Base-by-base conservation (phyloP, 2,329 filamentous ascomycete genomes). In the Nothopassalora personata region DNA sequence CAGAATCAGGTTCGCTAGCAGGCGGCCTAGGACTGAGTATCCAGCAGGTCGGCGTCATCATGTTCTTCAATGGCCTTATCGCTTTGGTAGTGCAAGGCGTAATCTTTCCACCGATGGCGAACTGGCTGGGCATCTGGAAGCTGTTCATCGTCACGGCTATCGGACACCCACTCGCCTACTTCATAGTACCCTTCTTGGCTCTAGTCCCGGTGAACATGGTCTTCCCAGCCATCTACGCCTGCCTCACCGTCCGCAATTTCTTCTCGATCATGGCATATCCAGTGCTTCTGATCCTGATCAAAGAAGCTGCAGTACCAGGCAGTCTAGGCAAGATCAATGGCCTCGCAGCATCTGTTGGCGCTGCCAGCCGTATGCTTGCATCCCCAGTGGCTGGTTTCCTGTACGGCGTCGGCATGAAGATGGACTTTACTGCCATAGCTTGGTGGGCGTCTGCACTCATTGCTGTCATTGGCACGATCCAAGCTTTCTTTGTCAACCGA, bases 31-130 rank as follows among this genome's bases (percentile, higher is more conserved):
- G 86, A 1, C 78, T 88, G 51, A 83, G 81, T 1, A 84, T 85
- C 1, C 83, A 86, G 66, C 80, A 86, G 39, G 86, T 89, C 13
- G 87, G 87, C 13, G 71, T 86, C 23, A 88, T 89, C 66, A 81
- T 90, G 74, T 83, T 85, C 3, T 74, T 88, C 54, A 88, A 90
- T 65, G 89, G 87, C 2, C 74, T 88, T 62, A 85, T 91, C 57
- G 88, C 88, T 0, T 80, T 92, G 0, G 78, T 88, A 65, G 86
- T 91, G 48, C 89, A 92, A 73, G 88, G 82, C 1, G 73, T 90
- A 49, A 77, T 92, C 31, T 90, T 90, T 68, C 87, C 87, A 4
- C 66, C 84, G 15, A 76, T 87, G 61, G 84, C 87, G 3, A 79
- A 83, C 56, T 81, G 77, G 63, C 76, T 90, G 13, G 87, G 87